Evolutionary conservation across 2,329 filamentous ascomycete genomes (phyloP), one percentile per base, ranked within the genome.

Genomic region (Botryotinia convoluta): DNA sequence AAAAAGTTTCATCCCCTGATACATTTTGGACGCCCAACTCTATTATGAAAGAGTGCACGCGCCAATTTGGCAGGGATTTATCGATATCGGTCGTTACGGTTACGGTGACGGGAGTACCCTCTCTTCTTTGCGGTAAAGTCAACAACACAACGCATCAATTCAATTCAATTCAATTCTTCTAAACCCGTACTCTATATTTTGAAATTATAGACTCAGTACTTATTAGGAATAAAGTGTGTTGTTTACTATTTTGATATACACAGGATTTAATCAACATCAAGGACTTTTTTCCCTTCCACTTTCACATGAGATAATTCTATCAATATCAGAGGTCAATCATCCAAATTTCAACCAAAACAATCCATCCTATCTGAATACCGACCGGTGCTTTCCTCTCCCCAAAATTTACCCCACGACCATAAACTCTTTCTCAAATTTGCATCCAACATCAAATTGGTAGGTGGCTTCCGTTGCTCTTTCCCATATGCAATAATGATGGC

Each of bases 401-500:
- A 48, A 45, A 60, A 54, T 44, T 37, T 69, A 69, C 71, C 71
- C 62, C 62, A 72, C 71, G 71, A 61, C 51, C 64, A 61, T 72
- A 72, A 72, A 60, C 22, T 69, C 54, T 69, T 72, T 51, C 48
- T 72, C 51, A 39, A 35, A 60, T 61, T 61, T 64, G 59, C 65
- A 44, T 32, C 62, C 45, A 70, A 72, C 26, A 72, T 60, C 60
- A 59, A 35, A 44, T 32, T 54, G 54, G 71, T 72, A 72, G 63
- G 71, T 61, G 29, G 14, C 18, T 20, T 65, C 35, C 39, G 44
- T 60, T 73, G 71, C 64, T 61, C 63, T 57, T 72, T 71, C 60
- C 67, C 62, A 59, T 39, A 4, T 44, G 54, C 54, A 9, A 39
- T n/a, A 26, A 60, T 45, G 18, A 70, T 70, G 29, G 14, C 35